Evolutionary conservation across 129 eudicot genomes (phyloP).

Genomic region (Lonicera japonica): DNA sequence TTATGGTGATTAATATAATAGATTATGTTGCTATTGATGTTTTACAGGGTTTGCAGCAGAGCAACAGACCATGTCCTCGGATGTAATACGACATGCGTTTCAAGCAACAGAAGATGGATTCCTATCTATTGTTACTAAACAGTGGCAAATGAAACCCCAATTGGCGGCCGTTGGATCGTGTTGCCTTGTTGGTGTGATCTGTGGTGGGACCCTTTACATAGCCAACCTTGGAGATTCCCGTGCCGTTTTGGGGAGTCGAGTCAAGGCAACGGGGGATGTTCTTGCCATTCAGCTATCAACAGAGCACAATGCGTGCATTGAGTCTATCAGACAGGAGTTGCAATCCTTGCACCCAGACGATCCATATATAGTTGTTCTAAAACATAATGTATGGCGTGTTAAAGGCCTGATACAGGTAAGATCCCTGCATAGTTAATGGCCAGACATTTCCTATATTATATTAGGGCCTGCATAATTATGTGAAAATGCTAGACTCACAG

Average conservation of each 20-base stretch:
- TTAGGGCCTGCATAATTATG: no score
- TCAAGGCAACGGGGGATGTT: slow-evolving; percentile 69
- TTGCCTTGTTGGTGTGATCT: slow-evolving; percentile 65
- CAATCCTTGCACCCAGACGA: slow-evolving; percentile 77
- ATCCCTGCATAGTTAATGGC: background rate
- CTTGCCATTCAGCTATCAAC: slow-evolving; percentile 57
- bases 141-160: slow-evolving; percentile 59
- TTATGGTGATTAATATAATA: no score
- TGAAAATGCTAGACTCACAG: no score
- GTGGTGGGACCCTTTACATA: slow-evolving; percentile 52
- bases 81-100: slow-evolving; percentile 58
- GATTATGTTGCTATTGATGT: background rate
- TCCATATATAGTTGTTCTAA: slow-evolving; percentile 56
- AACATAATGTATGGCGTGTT: slow-evolving; percentile 84
- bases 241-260: slow-evolving; percentile 61
- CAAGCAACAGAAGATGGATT: slow-evolving; percentile 78
- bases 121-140: slow-evolving; percentile 52
- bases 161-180: slow-evolving; percentile 81
- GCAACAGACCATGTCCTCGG: slow-evolving; percentile 56
- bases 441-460: background rate
- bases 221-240: slow-evolving; percentile 85
- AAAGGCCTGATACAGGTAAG: slow-evolving; percentile 74
- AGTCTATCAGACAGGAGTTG: slow-evolving; percentile 72
- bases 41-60: slow-evolving; percentile 53
- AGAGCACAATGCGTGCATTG: slow-evolving; percentile 71